phyloP scores from a whole-genome alignment of 495 filamentous ascomycete species.

The Aspergillus haitiensis region DNA sequence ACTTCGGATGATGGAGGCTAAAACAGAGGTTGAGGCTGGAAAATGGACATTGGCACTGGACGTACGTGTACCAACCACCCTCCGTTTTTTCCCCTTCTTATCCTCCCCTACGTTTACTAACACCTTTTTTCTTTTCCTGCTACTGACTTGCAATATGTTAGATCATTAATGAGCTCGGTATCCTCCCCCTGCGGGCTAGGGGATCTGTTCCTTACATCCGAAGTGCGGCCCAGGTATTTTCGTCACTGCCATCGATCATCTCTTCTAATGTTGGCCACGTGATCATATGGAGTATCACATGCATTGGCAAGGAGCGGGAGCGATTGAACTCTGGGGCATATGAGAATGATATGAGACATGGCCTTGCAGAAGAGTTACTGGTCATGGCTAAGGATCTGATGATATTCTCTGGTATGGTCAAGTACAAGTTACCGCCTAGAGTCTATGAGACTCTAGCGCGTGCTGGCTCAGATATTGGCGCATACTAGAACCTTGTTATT shows the following conservation, averaged over 20 bases:
- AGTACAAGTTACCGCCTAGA: conserved; percentile 74
- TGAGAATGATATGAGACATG: conserved; percentile 69
- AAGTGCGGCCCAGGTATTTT: conserved; percentile 70
- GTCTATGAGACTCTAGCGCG: conserved; percentile 80
- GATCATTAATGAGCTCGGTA: conserved; percentile 68
- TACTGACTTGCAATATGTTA: conserved; percentile 35
- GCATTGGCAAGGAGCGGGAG: conserved; percentile 74
- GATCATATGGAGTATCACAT: conserved; percentile 87
- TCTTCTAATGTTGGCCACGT: conserved; percentile 84
- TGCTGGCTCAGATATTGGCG: conserved; percentile 69
- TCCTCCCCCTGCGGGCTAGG: conserved; percentile 71
- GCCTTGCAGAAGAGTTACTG: conserved; percentile 68
- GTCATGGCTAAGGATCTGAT: conserved; percentile 82
- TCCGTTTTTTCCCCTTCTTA: not conserved
- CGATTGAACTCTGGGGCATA: conserved; percentile 63
- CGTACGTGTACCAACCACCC: conserved; percentile 54
- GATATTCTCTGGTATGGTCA: conserved; percentile 90
- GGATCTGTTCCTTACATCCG: conserved; percentile 75
- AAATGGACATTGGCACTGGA: conserved; percentile 79
- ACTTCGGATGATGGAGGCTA: conserved; percentile 75
- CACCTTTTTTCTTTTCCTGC: not conserved
- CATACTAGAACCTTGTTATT: conserved; percentile 37
- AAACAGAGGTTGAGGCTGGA: conserved; percentile 63
- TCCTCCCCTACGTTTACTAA: conserved; percentile 6
- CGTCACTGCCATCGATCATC: conserved; percentile 69